Evolutionary conservation across 177 flowering plant species (phyloP).

Genomic region (Vitis hybrid): DNA sequence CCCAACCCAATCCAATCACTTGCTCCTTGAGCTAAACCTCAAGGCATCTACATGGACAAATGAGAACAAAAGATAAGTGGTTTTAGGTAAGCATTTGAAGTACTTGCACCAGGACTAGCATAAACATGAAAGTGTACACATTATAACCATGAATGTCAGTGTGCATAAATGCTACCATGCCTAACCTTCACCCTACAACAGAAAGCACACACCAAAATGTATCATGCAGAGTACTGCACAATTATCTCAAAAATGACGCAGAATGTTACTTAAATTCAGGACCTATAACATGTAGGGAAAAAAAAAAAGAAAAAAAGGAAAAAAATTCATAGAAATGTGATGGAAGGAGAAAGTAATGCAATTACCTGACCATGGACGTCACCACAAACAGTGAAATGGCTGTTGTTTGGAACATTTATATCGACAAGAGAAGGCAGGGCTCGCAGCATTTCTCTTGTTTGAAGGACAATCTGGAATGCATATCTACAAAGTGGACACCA

Average conservation of each 20-base stretch:
- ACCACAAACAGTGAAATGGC: conserved; percentile 94
- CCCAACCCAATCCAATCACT: no score
- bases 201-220: background rate
- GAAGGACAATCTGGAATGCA: conserved; percentile 90
- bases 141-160: no score
- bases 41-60: no score
- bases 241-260: no score
- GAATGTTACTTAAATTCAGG: background rate
- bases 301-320: background rate
- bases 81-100: no score
- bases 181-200: background rate
- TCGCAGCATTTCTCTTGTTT: conserved; percentile 74
- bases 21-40: no score
- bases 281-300: background rate
- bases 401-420: conserved; percentile 63
- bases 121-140: no score
- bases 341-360: background rate
- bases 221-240: no score
- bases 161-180: no score
- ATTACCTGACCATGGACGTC: conserved; percentile 99
- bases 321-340: background rate
- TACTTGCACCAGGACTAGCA: no score
- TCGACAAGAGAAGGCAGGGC: conserved; percentile 92
- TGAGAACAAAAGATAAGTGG: no score
- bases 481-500: conserved; percentile 46